Percentiles rank a stretch among this genome's conserved stretches.
phyloP scores from a whole-genome alignment of 2,329 filamentous ascomycete species.

The Dothideomycetes sp. region DNA sequence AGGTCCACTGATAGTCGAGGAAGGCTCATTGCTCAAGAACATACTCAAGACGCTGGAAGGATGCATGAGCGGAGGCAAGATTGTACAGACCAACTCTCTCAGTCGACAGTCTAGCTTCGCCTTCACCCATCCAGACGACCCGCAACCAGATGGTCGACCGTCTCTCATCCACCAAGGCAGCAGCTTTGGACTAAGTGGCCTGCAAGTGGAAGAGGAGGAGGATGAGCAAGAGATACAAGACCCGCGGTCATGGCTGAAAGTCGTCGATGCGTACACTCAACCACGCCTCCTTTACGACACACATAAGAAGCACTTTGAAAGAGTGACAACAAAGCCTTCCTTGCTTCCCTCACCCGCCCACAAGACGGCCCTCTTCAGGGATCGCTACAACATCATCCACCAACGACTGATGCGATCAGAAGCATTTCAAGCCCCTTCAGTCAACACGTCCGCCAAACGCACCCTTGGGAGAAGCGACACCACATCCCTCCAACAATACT shows the following conservation, averaged over 20 bases:
- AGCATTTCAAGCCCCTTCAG: conserved; percentile 71
- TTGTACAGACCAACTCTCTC: conserved; percentile 42
- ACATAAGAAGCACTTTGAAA: conserved; percentile 82
- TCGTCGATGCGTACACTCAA: conserved; percentile 76
- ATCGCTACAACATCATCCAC: conserved; percentile 84
- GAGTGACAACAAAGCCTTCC: conserved; percentile 29
- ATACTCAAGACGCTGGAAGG: conserved; percentile 78
- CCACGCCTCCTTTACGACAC: conserved; percentile 68
- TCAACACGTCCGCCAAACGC: conserved; percentile 37
- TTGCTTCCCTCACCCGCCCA: conserved; percentile 62
- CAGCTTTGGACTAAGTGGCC: conserved; percentile 48
- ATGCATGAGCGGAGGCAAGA: conserved; percentile 76
- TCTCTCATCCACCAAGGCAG: conserved; percentile 16
- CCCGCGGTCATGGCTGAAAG: conserved; percentile 70
- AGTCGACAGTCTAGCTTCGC: conserved; percentile 54
- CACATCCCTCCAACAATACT: conserved; percentile 48
- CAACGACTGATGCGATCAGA: conserved; percentile 88
- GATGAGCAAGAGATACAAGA: conserved; percentile 54
- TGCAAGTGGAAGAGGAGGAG: conserved; percentile 44
- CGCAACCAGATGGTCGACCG: conserved; percentile 16
- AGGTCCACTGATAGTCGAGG: conserved; percentile 85
- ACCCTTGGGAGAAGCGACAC: conserved; percentile 50
- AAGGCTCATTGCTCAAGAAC: conserved; percentile 57
- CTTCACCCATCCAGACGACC: conserved; percentile 33
- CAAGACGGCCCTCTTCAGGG: conserved; percentile 77